Evolutionary conservation across 176 grass and related monocot genomes (phyloP).

Genomic region (Coix lacrymajobi): DNA sequence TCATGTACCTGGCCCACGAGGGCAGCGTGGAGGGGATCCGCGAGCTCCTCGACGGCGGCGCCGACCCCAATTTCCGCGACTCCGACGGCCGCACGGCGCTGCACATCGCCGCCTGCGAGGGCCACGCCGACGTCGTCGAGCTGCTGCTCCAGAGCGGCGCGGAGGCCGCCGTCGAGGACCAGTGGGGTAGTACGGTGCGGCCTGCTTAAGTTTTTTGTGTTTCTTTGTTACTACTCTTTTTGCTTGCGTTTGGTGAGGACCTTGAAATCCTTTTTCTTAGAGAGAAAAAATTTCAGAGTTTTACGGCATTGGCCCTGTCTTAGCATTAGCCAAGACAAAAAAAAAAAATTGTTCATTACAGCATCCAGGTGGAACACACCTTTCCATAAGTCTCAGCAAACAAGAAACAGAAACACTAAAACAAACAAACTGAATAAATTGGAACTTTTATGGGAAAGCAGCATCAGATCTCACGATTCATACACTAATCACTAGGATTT

Average conservation of each 20-base stretch:
- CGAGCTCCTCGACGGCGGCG: constrained; percentile 60
- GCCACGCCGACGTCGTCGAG: constrained; percentile 49
- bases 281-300: too few species aligned
- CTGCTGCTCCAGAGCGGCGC: constrained; percentile 63
- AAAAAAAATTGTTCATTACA: too few species aligned
- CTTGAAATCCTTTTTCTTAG: background rate
- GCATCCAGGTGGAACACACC: too few species aligned
- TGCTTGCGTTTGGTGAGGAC: background rate
- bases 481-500: background rate
- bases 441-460: background rate
- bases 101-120: constrained; percentile 91
- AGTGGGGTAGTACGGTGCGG: constrained; percentile 83
- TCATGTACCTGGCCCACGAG: constrained; percentile 91
- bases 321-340: too few species aligned
- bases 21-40: constrained; percentile 63
- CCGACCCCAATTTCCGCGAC: constrained; percentile 79
- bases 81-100: constrained; percentile 82
- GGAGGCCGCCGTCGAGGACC: constrained; percentile 60
- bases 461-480: background rate
- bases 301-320: too few species aligned
- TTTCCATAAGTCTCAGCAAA: too few species aligned
- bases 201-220: background rate
- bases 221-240: background rate
- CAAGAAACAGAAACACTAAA: too few species aligned
- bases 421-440: too few species aligned